Percentiles rank a stretch among this genome's conserved stretches.
Conservation (phyloP, 2,329 filamentous ascomycete genomes). For the Sordariomycetes sp. region DNA sequence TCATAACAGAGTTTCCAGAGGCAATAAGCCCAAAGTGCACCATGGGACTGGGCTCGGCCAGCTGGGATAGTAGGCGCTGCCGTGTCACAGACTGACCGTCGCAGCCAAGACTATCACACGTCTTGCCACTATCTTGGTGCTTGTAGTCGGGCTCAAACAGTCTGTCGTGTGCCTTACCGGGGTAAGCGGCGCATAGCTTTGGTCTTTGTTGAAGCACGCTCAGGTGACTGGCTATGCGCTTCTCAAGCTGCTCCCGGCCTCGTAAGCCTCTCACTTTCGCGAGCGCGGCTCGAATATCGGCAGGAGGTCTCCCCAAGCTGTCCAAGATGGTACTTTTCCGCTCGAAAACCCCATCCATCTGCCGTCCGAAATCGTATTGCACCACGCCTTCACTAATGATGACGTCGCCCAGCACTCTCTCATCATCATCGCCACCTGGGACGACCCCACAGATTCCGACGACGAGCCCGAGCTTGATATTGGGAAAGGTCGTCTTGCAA, state of each 20-base stretch:
- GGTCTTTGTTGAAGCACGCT: neutral
- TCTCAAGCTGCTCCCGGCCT: neutral
- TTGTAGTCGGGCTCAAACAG: slow-evolving; percentile 10
- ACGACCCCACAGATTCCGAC: slow-evolving; percentile 13
- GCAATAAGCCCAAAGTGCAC: slow-evolving; percentile 25
- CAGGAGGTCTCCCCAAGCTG: slow-evolving; percentile 8
- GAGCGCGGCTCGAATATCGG: slow-evolving; percentile 11
- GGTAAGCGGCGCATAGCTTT: slow-evolving; percentile 5
- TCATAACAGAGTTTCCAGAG: slow-evolving; percentile 27
- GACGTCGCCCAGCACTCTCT: slow-evolving; percentile 16
- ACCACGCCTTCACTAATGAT: slow-evolving; percentile 17
- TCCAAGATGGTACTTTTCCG: slow-evolving; percentile 11
- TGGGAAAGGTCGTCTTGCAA: slow-evolving; percentile 8
- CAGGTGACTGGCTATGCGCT: slow-evolving; percentile 5
- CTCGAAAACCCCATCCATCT: slow-evolving; percentile 10
- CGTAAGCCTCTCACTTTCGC: slow-evolving; percentile 13
- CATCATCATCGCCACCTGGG: slow-evolving; percentile 4
- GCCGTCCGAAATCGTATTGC: slow-evolving; percentile 19
- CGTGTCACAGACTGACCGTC: slow-evolving; percentile 9
- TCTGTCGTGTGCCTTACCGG: slow-evolving; percentile 7
- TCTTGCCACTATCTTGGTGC: slow-evolving; percentile 3
- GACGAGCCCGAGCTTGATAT: slow-evolving; percentile 10
- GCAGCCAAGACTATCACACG: slow-evolving; percentile 1
- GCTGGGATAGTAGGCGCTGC: slow-evolving; percentile 12
- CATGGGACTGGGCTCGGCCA: slow-evolving; percentile 4